phyloP scores from a whole-genome alignment of 2,329 filamentous ascomycete genomes.

The Paracamarosporium sp. region DNA sequence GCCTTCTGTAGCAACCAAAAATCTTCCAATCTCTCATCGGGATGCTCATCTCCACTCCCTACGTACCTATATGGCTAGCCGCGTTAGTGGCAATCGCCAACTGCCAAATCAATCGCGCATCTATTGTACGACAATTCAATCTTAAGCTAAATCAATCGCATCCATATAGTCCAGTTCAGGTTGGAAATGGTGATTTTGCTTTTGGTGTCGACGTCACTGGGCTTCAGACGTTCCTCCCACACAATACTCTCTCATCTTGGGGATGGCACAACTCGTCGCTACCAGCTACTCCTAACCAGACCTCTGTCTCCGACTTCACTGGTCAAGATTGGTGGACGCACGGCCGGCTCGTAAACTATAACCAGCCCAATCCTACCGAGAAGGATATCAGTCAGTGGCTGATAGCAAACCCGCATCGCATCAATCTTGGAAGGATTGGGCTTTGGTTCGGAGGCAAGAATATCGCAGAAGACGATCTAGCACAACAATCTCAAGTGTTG shows the following conservation, averaged over 20 bases:
- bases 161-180: slow-evolving; percentile 58
- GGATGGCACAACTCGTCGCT: slow-evolving; percentile 56
- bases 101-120: slow-evolving; percentile 35
- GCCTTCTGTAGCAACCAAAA: background rate
- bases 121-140: slow-evolving; percentile 50
- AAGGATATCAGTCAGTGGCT: slow-evolving; percentile 59
- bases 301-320: slow-evolving; percentile 45
- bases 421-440: slow-evolving; percentile 59
- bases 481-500: slow-evolving; percentile 51
- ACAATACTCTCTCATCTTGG: slow-evolving; percentile 53
- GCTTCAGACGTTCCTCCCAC: slow-evolving; percentile 53
- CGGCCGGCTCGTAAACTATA: slow-evolving; percentile 52
- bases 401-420: slow-evolving; percentile 60
- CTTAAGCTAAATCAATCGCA: slow-evolving; percentile 57
- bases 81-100: background rate
- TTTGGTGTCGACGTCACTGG: slow-evolving; percentile 57
- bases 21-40: background rate
- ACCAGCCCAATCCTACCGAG: slow-evolving; percentile 50
- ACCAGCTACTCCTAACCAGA: slow-evolving; percentile 47
- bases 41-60: background rate
- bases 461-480: slow-evolving; percentile 51
- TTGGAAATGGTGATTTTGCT: slow-evolving; percentile 58
- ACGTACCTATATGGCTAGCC: background rate
- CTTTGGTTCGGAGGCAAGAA: slow-evolving; percentile 51
- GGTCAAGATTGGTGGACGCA: slow-evolving; percentile 55